These are phyloP conservation scores for Boletus vinaceobasis DNA, from an alignment of 768 basidiomycete genomes.

Conservation along the genomic window DNA sequence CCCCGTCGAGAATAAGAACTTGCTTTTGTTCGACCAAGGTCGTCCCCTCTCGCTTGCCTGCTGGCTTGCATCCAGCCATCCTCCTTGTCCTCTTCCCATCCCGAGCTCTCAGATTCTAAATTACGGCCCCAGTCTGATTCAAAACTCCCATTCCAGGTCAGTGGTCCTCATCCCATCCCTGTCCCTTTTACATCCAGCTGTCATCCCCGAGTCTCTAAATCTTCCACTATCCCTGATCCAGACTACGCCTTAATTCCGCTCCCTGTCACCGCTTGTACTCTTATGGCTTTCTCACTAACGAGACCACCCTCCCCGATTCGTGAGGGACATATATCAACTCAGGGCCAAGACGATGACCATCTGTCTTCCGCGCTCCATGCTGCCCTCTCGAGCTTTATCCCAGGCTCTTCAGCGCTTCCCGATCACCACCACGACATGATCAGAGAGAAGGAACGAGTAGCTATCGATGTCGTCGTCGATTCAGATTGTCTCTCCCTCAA, in stretches of 20 bases:
- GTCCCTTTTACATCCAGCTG: not conserved
- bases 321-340: conserved; percentile 21
- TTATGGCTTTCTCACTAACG: conserved; percentile 35
- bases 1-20: conserved; percentile 13
- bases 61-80: not conserved
- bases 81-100: not conserved
- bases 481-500: conserved; percentile 66
- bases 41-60: not conserved
- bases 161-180: not conserved
- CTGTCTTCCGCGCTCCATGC: conserved; percentile 38
- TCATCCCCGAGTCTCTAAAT: not conserved
- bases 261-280: conserved; percentile 11
- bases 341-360: conserved; percentile 32
- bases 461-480: conserved; percentile 75
- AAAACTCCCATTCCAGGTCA: conserved; percentile 5
- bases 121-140: conserved; percentile 1
- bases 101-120: not conserved
- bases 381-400: conserved; percentile 31
- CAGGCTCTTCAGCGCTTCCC: conserved; percentile 19
- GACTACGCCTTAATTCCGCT: conserved; percentile 4
- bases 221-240: conserved; percentile 4
- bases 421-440: conserved; percentile 38
- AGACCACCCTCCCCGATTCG: conserved; percentile 33
- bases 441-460: conserved; percentile 46
- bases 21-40: not conserved